Evolutionary conservation across 345 rosid genomes (phyloP).

Genomic region (Pistacia atlantica): DNA sequence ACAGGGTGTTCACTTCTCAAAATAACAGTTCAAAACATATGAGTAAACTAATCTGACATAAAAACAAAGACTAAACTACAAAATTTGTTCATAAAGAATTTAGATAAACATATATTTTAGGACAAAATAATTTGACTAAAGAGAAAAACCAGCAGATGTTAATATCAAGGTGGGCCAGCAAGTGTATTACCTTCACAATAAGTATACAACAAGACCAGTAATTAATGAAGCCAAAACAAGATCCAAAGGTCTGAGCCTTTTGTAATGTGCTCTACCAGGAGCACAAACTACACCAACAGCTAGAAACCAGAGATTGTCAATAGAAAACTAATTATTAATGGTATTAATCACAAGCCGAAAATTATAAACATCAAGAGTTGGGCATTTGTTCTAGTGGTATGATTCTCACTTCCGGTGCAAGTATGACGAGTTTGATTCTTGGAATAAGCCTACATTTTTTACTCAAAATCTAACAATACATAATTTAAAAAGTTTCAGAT

Average conservation of each 20-base stretch:
- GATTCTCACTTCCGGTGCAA: background rate
- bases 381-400: background rate
- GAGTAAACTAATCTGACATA: background rate
- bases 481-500: too few species aligned
- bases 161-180: background rate
- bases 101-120: background rate
- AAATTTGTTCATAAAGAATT: background rate
- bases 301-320: background rate
- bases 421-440: too few species aligned
- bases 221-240: too few species aligned
- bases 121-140: slow-evolving; percentile 1
- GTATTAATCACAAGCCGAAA: background rate
- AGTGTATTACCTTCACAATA: background rate
- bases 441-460: too few species aligned
- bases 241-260: too few species aligned
- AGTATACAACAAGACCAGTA: too few species aligned
- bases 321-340: background rate
- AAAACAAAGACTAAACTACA: background rate
- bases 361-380: background rate
- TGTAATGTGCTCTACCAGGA: too few species aligned
- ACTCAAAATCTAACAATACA: too few species aligned
- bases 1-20: background rate
- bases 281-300: background rate
- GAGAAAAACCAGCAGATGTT: background rate
- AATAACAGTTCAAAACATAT: background rate